Evolutionary conservation across 2,329 filamentous ascomycete species (phyloP).

Genomic region (Xylariaceae sp.): DNA sequence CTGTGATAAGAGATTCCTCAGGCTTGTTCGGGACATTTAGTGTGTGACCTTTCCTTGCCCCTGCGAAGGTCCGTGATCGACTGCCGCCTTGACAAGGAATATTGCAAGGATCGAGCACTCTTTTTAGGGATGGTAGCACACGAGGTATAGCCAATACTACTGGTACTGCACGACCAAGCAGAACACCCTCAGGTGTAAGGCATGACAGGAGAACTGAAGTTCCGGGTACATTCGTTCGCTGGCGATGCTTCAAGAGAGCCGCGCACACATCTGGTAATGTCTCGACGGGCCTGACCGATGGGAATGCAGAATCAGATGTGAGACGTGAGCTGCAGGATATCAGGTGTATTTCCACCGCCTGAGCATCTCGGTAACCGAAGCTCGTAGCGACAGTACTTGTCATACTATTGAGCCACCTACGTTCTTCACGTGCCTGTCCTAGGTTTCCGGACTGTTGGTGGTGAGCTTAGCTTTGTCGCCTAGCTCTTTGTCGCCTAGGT

Average conservation of each 20-base stretch:
- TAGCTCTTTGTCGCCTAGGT: too few relatives aligned
- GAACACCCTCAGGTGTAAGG: slow-evolving; percentile 32
- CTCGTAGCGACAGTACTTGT: too few relatives aligned
- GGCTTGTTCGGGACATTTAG: slow-evolving; percentile 29
- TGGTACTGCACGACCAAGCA: slow-evolving; percentile 29
- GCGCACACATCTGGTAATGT: slow-evolving; percentile 6
- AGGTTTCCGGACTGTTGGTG: too few relatives aligned
- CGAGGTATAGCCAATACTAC: slow-evolving; percentile 26
- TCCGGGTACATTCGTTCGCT: slow-evolving; percentile 15
- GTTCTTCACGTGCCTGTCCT: too few relatives aligned
- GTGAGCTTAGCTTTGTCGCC: too few relatives aligned
- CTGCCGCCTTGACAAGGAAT: slow-evolving; percentile 31
- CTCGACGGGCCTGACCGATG: not conserved
- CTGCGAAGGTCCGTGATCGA: slow-evolving; percentile 37
- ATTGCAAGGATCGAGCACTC: slow-evolving; percentile 28
- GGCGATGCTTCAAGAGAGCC: slow-evolving; percentile 3
- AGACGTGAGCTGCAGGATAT: slow-evolving; percentile 21
- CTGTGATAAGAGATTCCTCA: slow-evolving; percentile 20
- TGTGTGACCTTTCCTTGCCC: slow-evolving; percentile 10
- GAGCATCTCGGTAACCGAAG: slow-evolving; percentile 26
- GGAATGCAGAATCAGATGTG: slow-evolving; percentile 8
- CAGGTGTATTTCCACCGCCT: slow-evolving; percentile 13
- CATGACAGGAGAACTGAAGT: slow-evolving; percentile 32
- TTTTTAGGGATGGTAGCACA: slow-evolving; percentile 28
- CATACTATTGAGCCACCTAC: too few relatives aligned